Percentiles rank a stretch among this genome's conserved stretches.
Evolutionary conservation across 768 basidiomycete species (phyloP).

Genomic region (Galerina marginata): DNA sequence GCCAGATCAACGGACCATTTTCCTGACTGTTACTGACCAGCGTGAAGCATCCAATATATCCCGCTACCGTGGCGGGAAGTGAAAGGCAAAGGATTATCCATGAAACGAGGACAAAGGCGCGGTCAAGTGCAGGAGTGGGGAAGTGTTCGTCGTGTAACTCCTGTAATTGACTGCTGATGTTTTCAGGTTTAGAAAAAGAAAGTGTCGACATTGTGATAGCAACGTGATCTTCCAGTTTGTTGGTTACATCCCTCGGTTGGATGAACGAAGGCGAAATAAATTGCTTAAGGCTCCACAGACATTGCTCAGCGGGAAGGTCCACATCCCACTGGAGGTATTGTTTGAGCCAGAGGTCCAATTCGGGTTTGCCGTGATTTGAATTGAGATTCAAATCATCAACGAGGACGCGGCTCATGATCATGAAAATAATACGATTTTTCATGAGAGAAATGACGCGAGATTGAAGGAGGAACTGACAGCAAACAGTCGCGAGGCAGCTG

Average conservation of each 20-base stretch:
- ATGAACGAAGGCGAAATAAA: neutral
- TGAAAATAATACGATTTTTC: neutral
- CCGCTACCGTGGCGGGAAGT: constrained; percentile 2
- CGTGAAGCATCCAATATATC: constrained; percentile 18
- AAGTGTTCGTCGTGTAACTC: neutral
- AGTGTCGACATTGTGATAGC: neutral
- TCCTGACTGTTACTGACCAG: constrained; percentile 1
- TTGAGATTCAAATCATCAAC: neutral
- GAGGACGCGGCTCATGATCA: neutral
- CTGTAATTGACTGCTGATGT: neutral
- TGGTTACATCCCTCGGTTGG: too few relatives aligned
- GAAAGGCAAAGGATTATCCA: neutral
- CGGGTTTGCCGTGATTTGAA: neutral
- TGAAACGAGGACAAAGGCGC: too few relatives aligned
- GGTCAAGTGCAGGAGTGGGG: neutral
- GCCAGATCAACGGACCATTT: constrained; percentile 12
- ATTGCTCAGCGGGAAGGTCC: neutral
- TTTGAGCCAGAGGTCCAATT: neutral
- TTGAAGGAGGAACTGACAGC: constrained; percentile 1
- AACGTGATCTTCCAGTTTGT: neutral
- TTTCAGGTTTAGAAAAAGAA: neutral
- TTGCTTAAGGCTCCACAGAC: neutral
- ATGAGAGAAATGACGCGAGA: neutral
- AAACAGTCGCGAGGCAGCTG: neutral
- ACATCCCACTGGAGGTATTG: neutral